Conservation (phyloP, 2,329 filamentous ascomycete genomes). For the Cyphellophora europaea region DNA sequence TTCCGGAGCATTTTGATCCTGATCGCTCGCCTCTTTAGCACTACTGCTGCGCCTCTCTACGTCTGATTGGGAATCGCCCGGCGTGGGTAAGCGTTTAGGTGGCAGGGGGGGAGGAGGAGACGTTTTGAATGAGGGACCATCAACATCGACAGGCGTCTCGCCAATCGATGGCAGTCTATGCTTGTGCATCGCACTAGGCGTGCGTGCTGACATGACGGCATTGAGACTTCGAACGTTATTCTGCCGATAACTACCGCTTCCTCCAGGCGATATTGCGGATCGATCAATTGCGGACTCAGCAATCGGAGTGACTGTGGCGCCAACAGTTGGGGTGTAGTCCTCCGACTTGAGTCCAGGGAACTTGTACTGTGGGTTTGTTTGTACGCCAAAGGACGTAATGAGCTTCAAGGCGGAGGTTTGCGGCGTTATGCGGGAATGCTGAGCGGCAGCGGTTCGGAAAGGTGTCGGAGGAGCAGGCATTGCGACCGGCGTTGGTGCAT, state of each 20-base stretch:
- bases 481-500: constrained; percentile 49
- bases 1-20: constrained; percentile 18
- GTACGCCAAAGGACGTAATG: constrained; percentile 71
- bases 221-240: constrained; percentile 58
- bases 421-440: constrained; percentile 49
- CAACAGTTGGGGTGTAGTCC: constrained; percentile 63
- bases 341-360: constrained; percentile 49
- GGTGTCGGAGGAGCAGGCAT: constrained; percentile 18
- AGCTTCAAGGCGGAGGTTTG: constrained; percentile 82
- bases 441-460: constrained; percentile 15
- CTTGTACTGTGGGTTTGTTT: constrained; percentile 45
- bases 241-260: constrained; percentile 47
- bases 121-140: constrained; percentile 15
- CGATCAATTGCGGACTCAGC: constrained; percentile 60
- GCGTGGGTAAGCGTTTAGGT: constrained; percentile 18
- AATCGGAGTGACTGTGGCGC: constrained; percentile 76
- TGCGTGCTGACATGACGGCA: constrained; percentile 58
- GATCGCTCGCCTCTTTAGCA: constrained; percentile 19
- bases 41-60: constrained; percentile 22
- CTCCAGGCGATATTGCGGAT: constrained; percentile 57
- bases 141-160: constrained; percentile 50
- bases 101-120: constrained; percentile 20
- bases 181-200: constrained; percentile 30
- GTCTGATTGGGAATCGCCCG: constrained; percentile 39
- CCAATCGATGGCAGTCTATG: constrained; percentile 70